phyloP scores from a whole-genome alignment of 2,329 filamentous ascomycete species.

The Emydomyces testavorans region DNA sequence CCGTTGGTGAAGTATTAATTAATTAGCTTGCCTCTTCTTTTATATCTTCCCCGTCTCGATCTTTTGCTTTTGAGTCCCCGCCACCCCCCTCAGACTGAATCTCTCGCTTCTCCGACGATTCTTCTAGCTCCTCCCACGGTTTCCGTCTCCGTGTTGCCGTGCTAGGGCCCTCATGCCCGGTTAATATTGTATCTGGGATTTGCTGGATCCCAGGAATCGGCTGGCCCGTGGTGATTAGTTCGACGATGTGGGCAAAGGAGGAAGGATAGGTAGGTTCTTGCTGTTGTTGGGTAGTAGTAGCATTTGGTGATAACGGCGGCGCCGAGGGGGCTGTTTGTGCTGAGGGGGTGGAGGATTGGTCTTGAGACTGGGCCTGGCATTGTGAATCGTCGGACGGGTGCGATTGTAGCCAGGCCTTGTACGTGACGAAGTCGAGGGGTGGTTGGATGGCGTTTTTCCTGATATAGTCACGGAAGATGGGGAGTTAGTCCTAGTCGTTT shows the following conservation, averaged over 20 bases:
- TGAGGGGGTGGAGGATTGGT: neutral
- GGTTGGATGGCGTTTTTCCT: conserved; percentile 11
- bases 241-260: conserved; percentile 74
- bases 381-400: neutral
- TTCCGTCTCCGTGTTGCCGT: conserved; percentile 47
- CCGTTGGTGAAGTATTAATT: neutral
- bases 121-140: conserved; percentile 66
- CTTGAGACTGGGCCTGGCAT: neutral
- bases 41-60: neutral
- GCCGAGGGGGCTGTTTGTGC: neutral
- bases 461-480: conserved; percentile 27
- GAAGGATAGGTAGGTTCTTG: conserved; percentile 62
- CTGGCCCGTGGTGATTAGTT: conserved; percentile 69
- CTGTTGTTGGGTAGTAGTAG: conserved; percentile 28
- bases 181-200: conserved; percentile 67
- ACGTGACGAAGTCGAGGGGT: conserved; percentile 9
- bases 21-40: neutral
- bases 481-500: conserved; percentile 24
- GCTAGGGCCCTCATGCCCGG: conserved; percentile 52
- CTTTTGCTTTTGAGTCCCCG: neutral
- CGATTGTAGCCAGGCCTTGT: conserved; percentile 11
- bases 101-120: neutral
- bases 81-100: neutral
- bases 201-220: conserved; percentile 78
- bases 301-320: too few relatives aligned